Conservation (phyloP, 2,329 filamentous ascomycete species). For the Mycocentrospora acerina region DNA sequence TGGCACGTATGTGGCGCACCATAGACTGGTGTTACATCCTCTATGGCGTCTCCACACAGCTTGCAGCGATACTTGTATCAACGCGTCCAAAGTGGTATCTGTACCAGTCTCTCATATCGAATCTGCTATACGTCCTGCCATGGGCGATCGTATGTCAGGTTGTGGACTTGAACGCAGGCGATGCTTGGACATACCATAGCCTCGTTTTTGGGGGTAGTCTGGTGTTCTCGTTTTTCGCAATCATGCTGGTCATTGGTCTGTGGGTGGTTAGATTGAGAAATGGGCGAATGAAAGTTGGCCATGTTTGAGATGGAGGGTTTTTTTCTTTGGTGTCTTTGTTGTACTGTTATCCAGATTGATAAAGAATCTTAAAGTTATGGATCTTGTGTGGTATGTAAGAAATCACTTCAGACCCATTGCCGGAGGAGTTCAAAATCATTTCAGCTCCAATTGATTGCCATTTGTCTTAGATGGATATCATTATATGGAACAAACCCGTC, state of each 20-base stretch:
- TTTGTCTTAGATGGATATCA: too few relatives aligned
- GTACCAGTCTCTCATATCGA: slow-evolving; percentile 66
- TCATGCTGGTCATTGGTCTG: slow-evolving; percentile 51
- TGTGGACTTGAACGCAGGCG: slow-evolving; percentile 40
- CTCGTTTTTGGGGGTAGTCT: slow-evolving; percentile 68
- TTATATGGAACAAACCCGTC: too few relatives aligned
- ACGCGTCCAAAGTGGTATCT: slow-evolving; percentile 68
- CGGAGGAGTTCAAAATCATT: too few relatives aligned
- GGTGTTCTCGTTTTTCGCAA: slow-evolving; percentile 64
- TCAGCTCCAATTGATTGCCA: too few relatives aligned
- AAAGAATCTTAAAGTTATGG: too few relatives aligned
- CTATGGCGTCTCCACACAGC: slow-evolving; percentile 65
- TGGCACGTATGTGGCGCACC: slow-evolving; percentile 64
- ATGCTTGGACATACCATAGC: slow-evolving; percentile 68
- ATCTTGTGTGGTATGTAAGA: too few relatives aligned
- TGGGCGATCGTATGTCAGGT: slow-evolving; percentile 65
- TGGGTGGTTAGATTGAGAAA: slow-evolving; percentile 55
- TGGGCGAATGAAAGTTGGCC: slow-evolving; percentile 8
- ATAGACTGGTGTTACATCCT: slow-evolving; percentile 66
- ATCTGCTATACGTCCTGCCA: slow-evolving; percentile 67
- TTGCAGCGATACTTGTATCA: slow-evolving; percentile 65
- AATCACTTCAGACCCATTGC: too few relatives aligned
- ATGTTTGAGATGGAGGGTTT: too few relatives aligned
- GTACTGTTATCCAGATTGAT: too few relatives aligned
- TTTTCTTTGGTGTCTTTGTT: too few relatives aligned